Evolutionary conservation across 2,329 filamentous ascomycete species (phyloP), one percentile per base, ranked within the genome.

Genomic region (Penicillium sp.): DNA sequence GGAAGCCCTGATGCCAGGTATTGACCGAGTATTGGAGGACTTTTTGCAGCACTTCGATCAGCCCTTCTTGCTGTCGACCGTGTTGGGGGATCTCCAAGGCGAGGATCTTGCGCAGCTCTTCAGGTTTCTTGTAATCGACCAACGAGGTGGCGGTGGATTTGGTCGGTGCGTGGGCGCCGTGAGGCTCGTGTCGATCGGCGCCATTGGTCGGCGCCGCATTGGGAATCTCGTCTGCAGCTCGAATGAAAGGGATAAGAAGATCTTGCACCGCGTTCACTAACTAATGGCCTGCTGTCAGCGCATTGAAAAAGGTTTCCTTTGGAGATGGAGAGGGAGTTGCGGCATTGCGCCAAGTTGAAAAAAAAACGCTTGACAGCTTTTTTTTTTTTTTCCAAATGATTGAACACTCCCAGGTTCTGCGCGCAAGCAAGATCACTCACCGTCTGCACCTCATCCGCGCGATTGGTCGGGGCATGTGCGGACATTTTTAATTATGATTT

Each of bases 1-100:
- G 72, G 70, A 97, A 98, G 9, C 91, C 91, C 69, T 95, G 90
- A 63, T 95, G 87, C 88, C 90, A 97, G n/a, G 91, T 96, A 71
- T 98, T 98, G 63, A 97, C 91, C 62, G 86, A 93, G 69, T 94
- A 90, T 54, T 81, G 77, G 37, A 97, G 76, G 18, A 96, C 76
- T 51, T 83, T 79, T 56, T 82, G 74, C 39, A 95, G 78, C 3
- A 81, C 81, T 32, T 82, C 76, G 27, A 95, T 73, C 29, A 96
- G 73, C 0, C 90, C 91, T 38, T 86, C 80, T 58, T 86, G 86
- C 1, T 84, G 57, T 29, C 59, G 59, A 18, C 85, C 52, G 72
- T 73, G 6, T 80, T 83, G 3, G 0, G 85, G 83, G 5, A 89
- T 72, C 5, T 66, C 58, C 6, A 75, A 55, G 37, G 69, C 60